Evolutionary conservation across 345 rosid genomes (phyloP).

Genomic region (Citrus australasica): DNA sequence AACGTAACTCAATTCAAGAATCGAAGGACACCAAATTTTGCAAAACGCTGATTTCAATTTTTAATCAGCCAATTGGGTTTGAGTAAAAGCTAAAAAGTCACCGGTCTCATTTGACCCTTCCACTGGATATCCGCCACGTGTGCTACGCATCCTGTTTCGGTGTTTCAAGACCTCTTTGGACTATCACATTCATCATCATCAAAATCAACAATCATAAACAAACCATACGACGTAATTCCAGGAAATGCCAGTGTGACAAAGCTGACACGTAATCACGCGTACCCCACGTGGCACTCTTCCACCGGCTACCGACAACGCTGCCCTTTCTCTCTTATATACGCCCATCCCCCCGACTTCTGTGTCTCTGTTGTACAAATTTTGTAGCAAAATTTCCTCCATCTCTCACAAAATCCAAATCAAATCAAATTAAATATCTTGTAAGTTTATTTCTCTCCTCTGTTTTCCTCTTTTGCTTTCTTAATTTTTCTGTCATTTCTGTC

Average conservation of each 20-base stretch:
- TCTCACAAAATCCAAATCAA: not conserved
- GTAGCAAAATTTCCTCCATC: not conserved
- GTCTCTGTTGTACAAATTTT: not conserved
- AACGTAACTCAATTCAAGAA: too few relatives aligned
- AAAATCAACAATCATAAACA: not conserved
- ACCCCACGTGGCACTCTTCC: slow-evolving; percentile 39
- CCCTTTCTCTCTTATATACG: slow-evolving; percentile 20
- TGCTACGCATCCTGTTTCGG: not conserved
- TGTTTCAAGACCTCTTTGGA: not conserved
- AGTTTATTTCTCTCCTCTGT: not conserved
- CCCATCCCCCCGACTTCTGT: not conserved
- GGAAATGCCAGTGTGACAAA: not conserved
- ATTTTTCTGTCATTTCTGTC: not conserved
- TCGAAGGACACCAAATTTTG: too few relatives aligned
- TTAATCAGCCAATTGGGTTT: too few relatives aligned
- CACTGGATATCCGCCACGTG: not conserved
- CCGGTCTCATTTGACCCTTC: not conserved
- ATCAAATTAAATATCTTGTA: not conserved
- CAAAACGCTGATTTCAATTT: too few relatives aligned
- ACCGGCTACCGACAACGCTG: slow-evolving; percentile 58
- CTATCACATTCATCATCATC: not conserved
- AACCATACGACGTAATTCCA: not conserved
- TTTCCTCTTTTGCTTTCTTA: not conserved
- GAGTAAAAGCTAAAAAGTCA: too few relatives aligned
- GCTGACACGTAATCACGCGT: not conserved